These are phyloP conservation scores for Avena eriantha DNA, from an alignment of 176 grass and related monocot species.

Conservation along the genomic window DNA sequence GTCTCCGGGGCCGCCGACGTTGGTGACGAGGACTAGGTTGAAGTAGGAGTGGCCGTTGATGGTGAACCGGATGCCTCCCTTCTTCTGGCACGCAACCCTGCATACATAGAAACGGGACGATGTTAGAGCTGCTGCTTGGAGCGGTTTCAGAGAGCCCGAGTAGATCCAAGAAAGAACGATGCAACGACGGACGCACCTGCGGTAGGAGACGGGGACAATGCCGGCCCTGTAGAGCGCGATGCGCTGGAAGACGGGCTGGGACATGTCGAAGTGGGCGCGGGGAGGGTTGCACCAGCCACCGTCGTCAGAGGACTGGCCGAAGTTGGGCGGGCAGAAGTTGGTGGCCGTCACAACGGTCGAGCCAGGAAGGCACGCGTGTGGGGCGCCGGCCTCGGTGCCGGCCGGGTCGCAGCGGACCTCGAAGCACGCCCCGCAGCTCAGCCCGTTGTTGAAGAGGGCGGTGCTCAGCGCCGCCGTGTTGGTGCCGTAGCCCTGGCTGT, in stretches of 20 bases:
- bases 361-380: slow-evolving; percentile 68
- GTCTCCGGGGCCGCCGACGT: slow-evolving; percentile 81
- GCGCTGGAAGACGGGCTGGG: slow-evolving; percentile 85
- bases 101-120: too few species aligned
- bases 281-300: slow-evolving; percentile 97
- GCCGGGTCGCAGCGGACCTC: slow-evolving; percentile 68
- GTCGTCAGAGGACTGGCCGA: slow-evolving; percentile 66
- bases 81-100: slow-evolving; percentile 79
- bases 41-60: slow-evolving; percentile 95
- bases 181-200: slow-evolving; percentile 38
- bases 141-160: too few species aligned
- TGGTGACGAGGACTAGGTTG: slow-evolving; percentile 86
- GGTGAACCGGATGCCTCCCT: slow-evolving; percentile 86
- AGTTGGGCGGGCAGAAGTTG: slow-evolving; percentile 96
- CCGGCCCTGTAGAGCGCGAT: slow-evolving; percentile 85
- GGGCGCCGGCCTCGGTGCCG: slow-evolving; percentile 37
- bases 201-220: slow-evolving; percentile 84
- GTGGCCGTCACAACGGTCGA: slow-evolving; percentile 85
- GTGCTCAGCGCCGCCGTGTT: slow-evolving; percentile 95
- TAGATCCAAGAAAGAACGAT: too few species aligned
- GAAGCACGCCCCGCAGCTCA: slow-evolving; percentile 87
- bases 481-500: slow-evolving; percentile 91
- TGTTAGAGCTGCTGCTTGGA: too few species aligned
- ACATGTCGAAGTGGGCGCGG: slow-evolving; percentile 79
- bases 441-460: slow-evolving; percentile 87